Evolutionary conservation across 441 rosid species (phyloP).

Genomic region (Populus hybrid): DNA sequence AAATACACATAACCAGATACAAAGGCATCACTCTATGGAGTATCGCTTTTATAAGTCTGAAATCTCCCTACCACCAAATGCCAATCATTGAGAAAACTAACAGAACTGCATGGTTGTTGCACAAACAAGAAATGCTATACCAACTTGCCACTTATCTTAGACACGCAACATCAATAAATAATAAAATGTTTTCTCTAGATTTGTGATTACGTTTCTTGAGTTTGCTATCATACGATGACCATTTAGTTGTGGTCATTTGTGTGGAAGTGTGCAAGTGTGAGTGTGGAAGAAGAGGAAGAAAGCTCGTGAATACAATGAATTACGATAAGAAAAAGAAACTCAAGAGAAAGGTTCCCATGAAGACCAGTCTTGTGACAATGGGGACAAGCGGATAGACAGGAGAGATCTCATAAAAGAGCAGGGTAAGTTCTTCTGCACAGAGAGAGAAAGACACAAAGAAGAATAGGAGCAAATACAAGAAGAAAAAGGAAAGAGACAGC

Average conservation of each 20-base stretch:
- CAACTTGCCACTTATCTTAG: neutral
- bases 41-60: neutral
- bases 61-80: neutral
- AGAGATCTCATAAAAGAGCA: neutral
- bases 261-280: neutral
- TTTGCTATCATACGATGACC: neutral
- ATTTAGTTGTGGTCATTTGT: neutral
- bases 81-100: neutral
- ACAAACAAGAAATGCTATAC: neutral
- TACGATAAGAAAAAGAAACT: neutral
- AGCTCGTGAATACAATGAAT: neutral
- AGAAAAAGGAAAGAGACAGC: neutral
- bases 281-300: neutral
- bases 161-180: neutral
- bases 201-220: neutral
- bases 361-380: neutral
- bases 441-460: neutral
- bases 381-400: neutral
- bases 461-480: neutral
- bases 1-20: neutral
- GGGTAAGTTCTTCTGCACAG: neutral
- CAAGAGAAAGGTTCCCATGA: neutral
- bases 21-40: too few species aligned
- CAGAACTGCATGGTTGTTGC: neutral
- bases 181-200: neutral